Base-by-base conservation (phyloP, 257 asterid species). In the Buddleja alternifolia region DNA sequence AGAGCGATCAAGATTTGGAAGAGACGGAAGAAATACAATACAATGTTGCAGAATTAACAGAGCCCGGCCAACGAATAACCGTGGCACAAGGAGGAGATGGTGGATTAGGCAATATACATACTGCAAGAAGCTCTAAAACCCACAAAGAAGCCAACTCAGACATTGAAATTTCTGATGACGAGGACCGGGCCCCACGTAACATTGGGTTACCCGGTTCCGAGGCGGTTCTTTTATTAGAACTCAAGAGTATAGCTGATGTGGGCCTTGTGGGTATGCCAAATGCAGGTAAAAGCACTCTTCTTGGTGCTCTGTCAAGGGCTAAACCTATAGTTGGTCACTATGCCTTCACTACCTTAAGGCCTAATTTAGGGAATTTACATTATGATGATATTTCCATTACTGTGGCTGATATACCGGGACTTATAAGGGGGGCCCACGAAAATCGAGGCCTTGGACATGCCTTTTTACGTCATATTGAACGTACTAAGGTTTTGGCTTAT, bases 201-300 rank as follows among this genome's bases (percentile, higher is more conserved):
- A 44, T 70, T 3, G 97, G 96, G 70, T 16, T 47, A 34, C 88
- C 95, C 66, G 99, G 97, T 45, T 77, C 93, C 0, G 96, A 86
- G 79, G 83, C 68, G 8, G 63, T 85, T 71, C 84, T 94, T 68
- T 42, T 89, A 72, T 77, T 94, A 66, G 99, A 94, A 75, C 92
- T 90, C 70, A 87, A 93, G 83, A 88, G 95, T 70, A 90, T 90
- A 45, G 97, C 96, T 39, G 99, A 93, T 41, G 95, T 93, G 70
- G 99, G 97, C 71, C 90, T 93, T 40, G 95, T 93, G 6, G 99
- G 96, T 56, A 86, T 94, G 86, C 99, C 99, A 11, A n/a, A 91
- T 75, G 96, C 97, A 4, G 97, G 97, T 15, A 94, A 90, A 80
- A 94, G 97, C 83, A 94, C 97, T 54, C 95, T 94, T 69, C 96